Percentiles rank a stretch among this genome's conserved stretches.
Evolutionary conservation across 768 basidiomycete species (phyloP).

Genomic region (Amanita fuliginea): DNA sequence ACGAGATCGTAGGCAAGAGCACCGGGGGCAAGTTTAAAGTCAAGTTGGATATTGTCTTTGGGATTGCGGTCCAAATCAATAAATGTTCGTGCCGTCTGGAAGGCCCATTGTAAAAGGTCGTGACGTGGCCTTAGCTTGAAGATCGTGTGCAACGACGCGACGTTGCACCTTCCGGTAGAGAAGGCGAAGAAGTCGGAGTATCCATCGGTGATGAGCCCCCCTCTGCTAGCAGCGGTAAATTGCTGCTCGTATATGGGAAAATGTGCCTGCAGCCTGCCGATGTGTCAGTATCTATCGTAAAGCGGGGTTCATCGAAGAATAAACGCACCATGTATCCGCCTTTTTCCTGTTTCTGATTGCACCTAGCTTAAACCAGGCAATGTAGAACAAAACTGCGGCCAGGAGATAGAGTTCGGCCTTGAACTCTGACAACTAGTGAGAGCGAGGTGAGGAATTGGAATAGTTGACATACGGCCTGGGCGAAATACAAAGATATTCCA

Average conservation of each 20-base stretch:
- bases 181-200: conserved; percentile 75
- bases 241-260: conserved; percentile 49
- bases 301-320: conserved; percentile 7
- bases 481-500: conserved; percentile 76
- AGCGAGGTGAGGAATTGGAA: background rate
- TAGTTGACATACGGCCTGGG: conserved; percentile 53
- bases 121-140: conserved; percentile 75
- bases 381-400: conserved; percentile 40
- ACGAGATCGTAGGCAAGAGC: conserved; percentile 55
- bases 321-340: conserved; percentile 57
- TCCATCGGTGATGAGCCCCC: conserved; percentile 54
- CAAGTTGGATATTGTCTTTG: conserved; percentile 60
- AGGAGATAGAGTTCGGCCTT: conserved; percentile 52
- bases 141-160: conserved; percentile 71
- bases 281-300: conserved; percentile 9
- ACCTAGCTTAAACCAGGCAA: conserved; percentile 48
- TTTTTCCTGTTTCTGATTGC: conserved; percentile 43
- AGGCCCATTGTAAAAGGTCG: conserved; percentile 59
- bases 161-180: conserved; percentile 75
- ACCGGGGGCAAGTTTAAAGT: conserved; percentile 58
- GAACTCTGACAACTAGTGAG: conserved; percentile 34
- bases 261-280: conserved; percentile 50
- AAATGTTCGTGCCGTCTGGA: conserved; percentile 50
- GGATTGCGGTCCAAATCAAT: conserved; percentile 70
- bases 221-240: conserved; percentile 59